Conservation (phyloP, 2,329 filamentous ascomycete species). For the Cercospora nicotianae region DNA sequence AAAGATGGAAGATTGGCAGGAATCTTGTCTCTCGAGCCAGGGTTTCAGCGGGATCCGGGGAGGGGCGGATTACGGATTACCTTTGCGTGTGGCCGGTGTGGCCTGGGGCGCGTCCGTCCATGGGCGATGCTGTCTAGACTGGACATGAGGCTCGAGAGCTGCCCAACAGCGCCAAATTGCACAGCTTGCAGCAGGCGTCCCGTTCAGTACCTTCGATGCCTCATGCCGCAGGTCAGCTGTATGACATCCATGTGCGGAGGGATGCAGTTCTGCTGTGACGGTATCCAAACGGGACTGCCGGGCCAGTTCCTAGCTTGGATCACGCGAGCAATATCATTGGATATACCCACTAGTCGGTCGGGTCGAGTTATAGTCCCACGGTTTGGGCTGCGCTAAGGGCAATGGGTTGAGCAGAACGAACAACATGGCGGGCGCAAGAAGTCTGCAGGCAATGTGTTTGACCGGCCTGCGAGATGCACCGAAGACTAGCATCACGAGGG, state of each 20-base stretch:
- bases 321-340: neutral
- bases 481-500: neutral
- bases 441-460: neutral
- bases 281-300: neutral
- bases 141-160: neutral
- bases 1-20: neutral
- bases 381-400: neutral
- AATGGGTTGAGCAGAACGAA: neutral
- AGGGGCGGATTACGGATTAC: neutral
- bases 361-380: neutral
- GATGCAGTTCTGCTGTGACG: neutral
- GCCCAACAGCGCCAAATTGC: neutral
- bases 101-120: neutral
- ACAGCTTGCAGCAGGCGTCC: neutral
- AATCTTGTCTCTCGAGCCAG: neutral
- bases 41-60: neutral
- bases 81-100: neutral
- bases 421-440: neutral
- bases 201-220: neutral
- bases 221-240: neutral
- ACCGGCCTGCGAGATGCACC: neutral
- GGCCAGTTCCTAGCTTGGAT: neutral
- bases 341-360: neutral
- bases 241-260: neutral
- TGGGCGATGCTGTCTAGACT: neutral